Evolutionary conservation across 225 moss, liverwort and hornwort species (phyloP).

Genomic region (Straminergon stramineum): DNA sequence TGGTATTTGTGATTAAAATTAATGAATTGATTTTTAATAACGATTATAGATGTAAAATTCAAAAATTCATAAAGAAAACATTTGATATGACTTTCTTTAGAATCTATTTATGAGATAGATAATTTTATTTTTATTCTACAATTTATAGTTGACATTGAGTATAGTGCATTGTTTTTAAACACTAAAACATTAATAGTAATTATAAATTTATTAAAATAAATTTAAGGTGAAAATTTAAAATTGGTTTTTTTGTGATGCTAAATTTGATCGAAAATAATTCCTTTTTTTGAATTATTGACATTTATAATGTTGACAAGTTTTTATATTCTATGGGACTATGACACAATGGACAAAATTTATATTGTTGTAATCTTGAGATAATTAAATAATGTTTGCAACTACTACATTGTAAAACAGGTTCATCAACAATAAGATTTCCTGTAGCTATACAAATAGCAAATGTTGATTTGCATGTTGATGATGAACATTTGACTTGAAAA

Average conservation of each 20-base stretch:
- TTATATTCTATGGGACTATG: slow-evolving; percentile 16
- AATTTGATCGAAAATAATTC: neutral
- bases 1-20: neutral
- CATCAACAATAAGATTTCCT: slow-evolving; percentile 55
- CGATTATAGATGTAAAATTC: no score
- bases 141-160: neutral
- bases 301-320: neutral
- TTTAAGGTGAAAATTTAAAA: no score
- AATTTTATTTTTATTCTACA: neutral
- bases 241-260: neutral
- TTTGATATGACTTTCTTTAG: neutral
- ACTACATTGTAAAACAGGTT: slow-evolving; percentile 41
- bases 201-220: neutral
- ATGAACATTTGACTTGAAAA: slow-evolving; percentile 50
- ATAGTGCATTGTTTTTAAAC: neutral
- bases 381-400: slow-evolving; percentile 61
- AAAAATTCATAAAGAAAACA: neutral
- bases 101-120: no score
- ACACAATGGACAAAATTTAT: slow-evolving; percentile 62
- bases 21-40: neutral
- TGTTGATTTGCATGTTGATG: slow-evolving; percentile 21
- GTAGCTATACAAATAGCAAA: slow-evolving; percentile 69
- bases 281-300: neutral
- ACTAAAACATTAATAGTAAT: neutral
- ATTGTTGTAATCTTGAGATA: slow-evolving; percentile 21